phyloP scores from a whole-genome alignment of 768 basidiomycete species.

The Paxillus involutus region DNA sequence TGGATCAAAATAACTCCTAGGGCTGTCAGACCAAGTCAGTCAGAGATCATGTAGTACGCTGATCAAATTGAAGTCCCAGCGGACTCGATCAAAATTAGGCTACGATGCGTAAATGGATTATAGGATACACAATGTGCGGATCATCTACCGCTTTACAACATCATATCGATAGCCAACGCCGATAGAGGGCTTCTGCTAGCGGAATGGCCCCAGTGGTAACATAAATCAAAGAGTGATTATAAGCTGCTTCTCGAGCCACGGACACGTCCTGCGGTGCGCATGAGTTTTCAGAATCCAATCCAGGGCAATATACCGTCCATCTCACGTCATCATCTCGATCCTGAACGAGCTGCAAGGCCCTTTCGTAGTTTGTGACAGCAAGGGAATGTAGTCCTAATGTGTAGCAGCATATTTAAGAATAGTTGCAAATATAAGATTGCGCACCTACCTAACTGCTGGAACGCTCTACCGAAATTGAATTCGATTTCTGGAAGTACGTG shows the following conservation, averaged over 20 bases:
- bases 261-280: constrained; percentile 41
- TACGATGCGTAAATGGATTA: constrained; percentile 1
- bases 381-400: constrained; percentile 71
- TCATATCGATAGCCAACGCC: constrained; percentile 81
- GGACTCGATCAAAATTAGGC: constrained; percentile 4
- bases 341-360: constrained; percentile 65
- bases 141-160: neutral
- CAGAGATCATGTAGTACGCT: neutral
- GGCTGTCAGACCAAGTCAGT: neutral
- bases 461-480: constrained; percentile 89
- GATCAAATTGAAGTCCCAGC: neutral
- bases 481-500: constrained; percentile 72
- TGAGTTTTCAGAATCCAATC: neutral
- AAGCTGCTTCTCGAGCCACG: constrained; percentile 77
- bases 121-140: neutral
- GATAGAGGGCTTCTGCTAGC: constrained; percentile 68
- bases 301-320: constrained; percentile 1
- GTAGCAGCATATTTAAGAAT: neutral
- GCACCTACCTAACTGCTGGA: constrained; percentile 84
- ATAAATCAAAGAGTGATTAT: constrained; percentile 84
- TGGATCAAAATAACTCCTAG: constrained; percentile 8
- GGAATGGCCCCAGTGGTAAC: constrained; percentile 73
- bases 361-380: constrained; percentile 84
- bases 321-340: constrained; percentile 33
- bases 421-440: neutral